A percentile compares a stretch with the other conserved stretches of the same genome.
These are phyloP conservation scores for Setomelanomma holmii DNA, from an alignment of 2,329 filamentous ascomycete genomes.

Conservation along the genomic window DNA sequence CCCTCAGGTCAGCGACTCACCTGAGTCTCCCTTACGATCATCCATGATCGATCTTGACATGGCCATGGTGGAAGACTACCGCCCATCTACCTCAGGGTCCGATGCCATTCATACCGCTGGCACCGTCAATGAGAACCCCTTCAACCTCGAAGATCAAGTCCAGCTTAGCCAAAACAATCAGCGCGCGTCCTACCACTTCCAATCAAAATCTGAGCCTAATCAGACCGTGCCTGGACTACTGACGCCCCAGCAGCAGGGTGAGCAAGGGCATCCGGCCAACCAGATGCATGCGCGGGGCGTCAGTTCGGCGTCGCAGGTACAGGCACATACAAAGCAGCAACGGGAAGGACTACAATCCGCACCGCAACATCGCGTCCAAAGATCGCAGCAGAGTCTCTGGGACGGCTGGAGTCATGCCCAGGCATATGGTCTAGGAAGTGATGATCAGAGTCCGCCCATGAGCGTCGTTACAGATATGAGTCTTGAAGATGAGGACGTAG, in stretches of 20 bases:
- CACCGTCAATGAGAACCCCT: slow-evolving; percentile 55
- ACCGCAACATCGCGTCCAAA: slow-evolving; percentile 26
- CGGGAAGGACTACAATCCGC: slow-evolving; percentile 27
- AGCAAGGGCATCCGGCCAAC: slow-evolving; percentile 42
- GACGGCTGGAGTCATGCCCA: slow-evolving; percentile 44
- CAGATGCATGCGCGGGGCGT: slow-evolving; percentile 45
- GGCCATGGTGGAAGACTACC: slow-evolving; percentile 50
- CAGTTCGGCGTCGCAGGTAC: slow-evolving; percentile 45
- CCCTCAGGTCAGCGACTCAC: slow-evolving; percentile 42
- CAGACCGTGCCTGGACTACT: slow-evolving; percentile 46
- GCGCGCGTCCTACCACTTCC: slow-evolving; percentile 48
- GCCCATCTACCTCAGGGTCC: slow-evolving; percentile 54
- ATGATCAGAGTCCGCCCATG: slow-evolving; percentile 41
- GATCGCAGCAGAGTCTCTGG: slow-evolving; percentile 38
- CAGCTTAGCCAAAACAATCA: slow-evolving; percentile 48
- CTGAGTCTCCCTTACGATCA: slow-evolving; percentile 42
- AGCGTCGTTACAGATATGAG: slow-evolving; percentile 41
- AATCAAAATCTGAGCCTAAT: slow-evolving; percentile 51
- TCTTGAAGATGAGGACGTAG: slow-evolving; percentile 45
- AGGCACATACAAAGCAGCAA: slow-evolving; percentile 20
- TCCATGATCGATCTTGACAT: slow-evolving; percentile 56
- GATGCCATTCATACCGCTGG: slow-evolving; percentile 42
- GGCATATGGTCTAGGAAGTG: slow-evolving; percentile 38
- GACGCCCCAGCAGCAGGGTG: slow-evolving; percentile 45
- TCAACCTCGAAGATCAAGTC: slow-evolving; percentile 57